Evolutionary conservation across 108 stramenopile genomes (phyloP).

Genomic region (Aurantiochytrium sp.): DNA sequence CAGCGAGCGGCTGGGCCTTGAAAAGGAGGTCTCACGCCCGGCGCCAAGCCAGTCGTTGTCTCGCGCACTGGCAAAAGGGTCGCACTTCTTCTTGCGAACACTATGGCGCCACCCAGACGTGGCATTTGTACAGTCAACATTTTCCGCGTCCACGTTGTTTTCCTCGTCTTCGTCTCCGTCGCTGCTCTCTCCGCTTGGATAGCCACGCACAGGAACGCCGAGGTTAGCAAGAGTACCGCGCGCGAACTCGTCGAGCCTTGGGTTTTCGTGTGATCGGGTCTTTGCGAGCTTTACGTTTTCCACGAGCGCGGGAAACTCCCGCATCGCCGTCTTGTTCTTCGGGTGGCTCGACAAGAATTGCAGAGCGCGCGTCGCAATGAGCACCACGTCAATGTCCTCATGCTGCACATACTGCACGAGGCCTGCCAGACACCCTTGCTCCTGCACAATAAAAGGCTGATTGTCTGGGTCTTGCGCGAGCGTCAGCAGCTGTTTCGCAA

Average conservation of each 20-base stretch:
- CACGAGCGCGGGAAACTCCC: neutral
- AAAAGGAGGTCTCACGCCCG: neutral
- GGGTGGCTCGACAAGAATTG: neutral
- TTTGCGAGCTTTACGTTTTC: neutral
- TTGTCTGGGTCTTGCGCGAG: neutral
- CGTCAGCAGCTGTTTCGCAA: slow-evolving; percentile 18
- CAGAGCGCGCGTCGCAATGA: neutral
- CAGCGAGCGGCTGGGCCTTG: neutral
- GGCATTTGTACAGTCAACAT: too few relatives aligned
- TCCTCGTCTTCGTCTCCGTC: neutral
- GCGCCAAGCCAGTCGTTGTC: neutral
- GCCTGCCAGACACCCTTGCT: neutral
- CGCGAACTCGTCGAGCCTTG: neutral
- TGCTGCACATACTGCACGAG: slow-evolving; percentile 5
- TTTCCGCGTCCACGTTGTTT: neutral
- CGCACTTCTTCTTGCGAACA: neutral
- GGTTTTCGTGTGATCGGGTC: neutral
- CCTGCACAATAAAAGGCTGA: slow-evolving; percentile 13
- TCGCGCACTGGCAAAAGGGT: neutral
- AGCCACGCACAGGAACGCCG: neutral
- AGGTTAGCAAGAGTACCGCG: neutral
- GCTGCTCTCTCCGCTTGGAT: neutral
- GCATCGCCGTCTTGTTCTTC: neutral
- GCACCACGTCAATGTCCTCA: slow-evolving; percentile 11
- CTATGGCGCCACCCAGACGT: too few relatives aligned